Conservation (phyloP, 2,329 filamentous ascomycete species). For the Clarireedia homoeocarpa region DNA sequence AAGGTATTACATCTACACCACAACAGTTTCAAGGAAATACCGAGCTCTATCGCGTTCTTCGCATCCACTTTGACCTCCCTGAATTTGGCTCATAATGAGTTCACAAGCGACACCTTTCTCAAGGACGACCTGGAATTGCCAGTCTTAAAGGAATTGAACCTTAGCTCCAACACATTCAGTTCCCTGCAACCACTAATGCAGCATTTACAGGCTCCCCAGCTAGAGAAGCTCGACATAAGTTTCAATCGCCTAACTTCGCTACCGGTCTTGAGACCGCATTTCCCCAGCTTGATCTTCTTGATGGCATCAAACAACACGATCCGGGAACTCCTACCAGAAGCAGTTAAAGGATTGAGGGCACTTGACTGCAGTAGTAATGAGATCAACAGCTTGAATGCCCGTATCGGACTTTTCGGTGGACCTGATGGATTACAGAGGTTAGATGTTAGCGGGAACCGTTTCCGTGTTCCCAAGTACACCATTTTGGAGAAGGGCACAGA, state of each 20-base stretch:
- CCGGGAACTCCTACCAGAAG: slow-evolving; percentile 61
- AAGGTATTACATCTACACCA: slow-evolving; percentile 62
- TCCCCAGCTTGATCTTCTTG: slow-evolving; percentile 63
- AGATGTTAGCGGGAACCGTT: slow-evolving; percentile 77
- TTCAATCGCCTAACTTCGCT: slow-evolving; percentile 72
- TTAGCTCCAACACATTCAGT: slow-evolving; percentile 67
- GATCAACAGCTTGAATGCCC: slow-evolving; percentile 71
- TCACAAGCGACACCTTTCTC: slow-evolving; percentile 58
- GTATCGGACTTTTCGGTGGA: slow-evolving; percentile 68
- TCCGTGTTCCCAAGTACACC: slow-evolving; percentile 78
- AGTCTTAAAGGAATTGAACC: slow-evolving; percentile 66
- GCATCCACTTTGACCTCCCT: slow-evolving; percentile 62
- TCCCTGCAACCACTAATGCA: slow-evolving; percentile 58
- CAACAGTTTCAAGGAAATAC: slow-evolving; percentile 66
- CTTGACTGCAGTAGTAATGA: slow-evolving; percentile 82
- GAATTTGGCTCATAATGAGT: slow-evolving; percentile 67
- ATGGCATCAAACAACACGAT: slow-evolving; percentile 75
- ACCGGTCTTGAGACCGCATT: slow-evolving; percentile 57
- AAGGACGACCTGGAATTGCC: slow-evolving; percentile 60
- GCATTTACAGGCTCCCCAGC: slow-evolving; percentile 62
- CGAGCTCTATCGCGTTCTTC: slow-evolving; percentile 62
- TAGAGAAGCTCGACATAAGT: slow-evolving; percentile 74
- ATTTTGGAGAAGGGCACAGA: slow-evolving; percentile 84
- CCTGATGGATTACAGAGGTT: slow-evolving; percentile 52
- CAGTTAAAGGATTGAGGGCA: slow-evolving; percentile 64